phyloP scores from a whole-genome alignment of 805 yeast genomes.

The Nakazawaea ernobii region DNA sequence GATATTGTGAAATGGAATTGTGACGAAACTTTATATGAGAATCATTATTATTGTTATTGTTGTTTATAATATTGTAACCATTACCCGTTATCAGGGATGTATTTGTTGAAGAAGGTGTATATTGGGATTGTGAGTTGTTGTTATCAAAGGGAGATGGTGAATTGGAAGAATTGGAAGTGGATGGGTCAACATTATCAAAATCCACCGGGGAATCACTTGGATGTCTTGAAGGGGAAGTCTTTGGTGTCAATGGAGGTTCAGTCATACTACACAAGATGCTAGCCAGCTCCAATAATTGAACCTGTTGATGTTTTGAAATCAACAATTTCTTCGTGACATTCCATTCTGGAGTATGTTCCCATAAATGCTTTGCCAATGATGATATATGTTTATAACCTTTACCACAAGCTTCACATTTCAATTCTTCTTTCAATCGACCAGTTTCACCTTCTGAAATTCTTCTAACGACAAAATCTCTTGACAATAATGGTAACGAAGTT shows the following conservation, averaged over 20 bases:
- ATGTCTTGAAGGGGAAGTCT: slow-evolving; percentile 5
- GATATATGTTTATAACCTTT: slow-evolving; percentile 87
- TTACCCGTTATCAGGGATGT: slow-evolving; percentile 10
- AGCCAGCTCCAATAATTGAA: slow-evolving; percentile 74
- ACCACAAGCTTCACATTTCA: slow-evolving; percentile 87
- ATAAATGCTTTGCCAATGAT: slow-evolving; percentile 79
- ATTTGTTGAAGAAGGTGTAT: slow-evolving; percentile 10
- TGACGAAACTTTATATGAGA: slow-evolving; percentile 24
- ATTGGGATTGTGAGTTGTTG: slow-evolving; percentile 6
- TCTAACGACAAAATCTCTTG: slow-evolving; percentile 71
- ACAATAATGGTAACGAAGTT: slow-evolving; percentile 37
- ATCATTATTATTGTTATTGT: slow-evolving; percentile 8
- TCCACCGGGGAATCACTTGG: slow-evolving; percentile 6
- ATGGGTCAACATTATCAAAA: slow-evolving; percentile 13
- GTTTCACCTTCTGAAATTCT: slow-evolving; percentile 83
- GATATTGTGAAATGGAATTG: slow-evolving; percentile 38
- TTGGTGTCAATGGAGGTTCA: slow-evolving; percentile 23
- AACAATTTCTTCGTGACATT: slow-evolving; percentile 74
- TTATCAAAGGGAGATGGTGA: slow-evolving; percentile 14
- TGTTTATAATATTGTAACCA: too few species aligned
- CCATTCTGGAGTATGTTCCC: slow-evolving; percentile 97
- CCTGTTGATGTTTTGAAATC: slow-evolving; percentile 86
- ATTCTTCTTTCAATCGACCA: slow-evolving; percentile 76
- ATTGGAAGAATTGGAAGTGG: slow-evolving; percentile 15
- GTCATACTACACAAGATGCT: slow-evolving; percentile 73